Evolutionary conservation across 306 rosid genomes (phyloP).

Genomic region (Cucumis hystrix): DNA sequence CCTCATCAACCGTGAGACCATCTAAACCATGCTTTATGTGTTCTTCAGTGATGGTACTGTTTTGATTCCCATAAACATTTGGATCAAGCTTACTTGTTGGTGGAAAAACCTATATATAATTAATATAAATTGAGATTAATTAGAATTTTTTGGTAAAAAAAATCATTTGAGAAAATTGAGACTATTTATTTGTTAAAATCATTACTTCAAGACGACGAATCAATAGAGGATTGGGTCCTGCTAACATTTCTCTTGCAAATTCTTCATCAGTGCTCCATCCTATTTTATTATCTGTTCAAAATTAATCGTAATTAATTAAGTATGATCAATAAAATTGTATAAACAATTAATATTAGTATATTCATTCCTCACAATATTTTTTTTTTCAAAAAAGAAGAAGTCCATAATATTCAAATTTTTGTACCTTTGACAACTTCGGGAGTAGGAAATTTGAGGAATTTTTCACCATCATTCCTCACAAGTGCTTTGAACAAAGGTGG

Average conservation of each 20-base stretch:
- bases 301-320: not conserved
- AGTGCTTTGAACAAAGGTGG: constrained; percentile 52
- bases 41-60: constrained; percentile 39
- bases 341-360: not conserved
- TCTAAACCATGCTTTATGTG: constrained; percentile 37
- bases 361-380: too few species aligned
- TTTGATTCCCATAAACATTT: constrained; percentile 45
- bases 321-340: not conserved
- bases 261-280: constrained; percentile 89
- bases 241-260: constrained; percentile 83
- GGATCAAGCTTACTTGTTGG: constrained; percentile 55
- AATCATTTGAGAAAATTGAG: not conserved
- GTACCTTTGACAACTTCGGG: constrained; percentile 82
- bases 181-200: not conserved
- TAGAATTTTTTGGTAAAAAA: not conserved
- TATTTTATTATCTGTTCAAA: constrained; percentile 44
- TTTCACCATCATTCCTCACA: constrained; percentile 52
- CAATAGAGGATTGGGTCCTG: constrained; percentile 67
- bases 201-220: constrained; percentile 52
- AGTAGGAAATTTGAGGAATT: constrained; percentile 41
- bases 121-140: not conserved
- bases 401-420: not conserved
- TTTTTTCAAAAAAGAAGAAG: too few species aligned
- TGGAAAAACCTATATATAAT: constrained; percentile 50
- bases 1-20: constrained; percentile 56